Conservation (phyloP, 805 yeast genomes). For the Zygotorulaspora danielsina region DNA sequence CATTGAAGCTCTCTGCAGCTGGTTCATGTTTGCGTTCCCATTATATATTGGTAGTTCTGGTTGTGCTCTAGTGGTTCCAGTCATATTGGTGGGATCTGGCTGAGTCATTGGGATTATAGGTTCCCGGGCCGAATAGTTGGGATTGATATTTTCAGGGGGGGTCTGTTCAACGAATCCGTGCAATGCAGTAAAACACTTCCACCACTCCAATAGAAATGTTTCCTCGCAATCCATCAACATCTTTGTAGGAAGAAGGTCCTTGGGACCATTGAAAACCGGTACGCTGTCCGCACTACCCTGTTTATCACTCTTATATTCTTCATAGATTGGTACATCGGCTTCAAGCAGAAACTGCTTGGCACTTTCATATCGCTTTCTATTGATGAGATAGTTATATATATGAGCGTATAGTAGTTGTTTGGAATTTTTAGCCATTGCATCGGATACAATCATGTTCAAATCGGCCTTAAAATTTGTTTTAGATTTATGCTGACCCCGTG, state of each 20-base stretch:
- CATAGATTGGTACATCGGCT: conserved; percentile 40
- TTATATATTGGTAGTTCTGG: neutral
- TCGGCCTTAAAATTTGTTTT: conserved; percentile 5
- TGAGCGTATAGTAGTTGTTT: conserved; percentile 50
- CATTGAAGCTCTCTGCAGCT: neutral
- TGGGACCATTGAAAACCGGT: conserved; percentile 3
- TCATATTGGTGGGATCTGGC: neutral
- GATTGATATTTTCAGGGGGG: conserved; percentile 26
- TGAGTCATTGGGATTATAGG: conserved; percentile 20
- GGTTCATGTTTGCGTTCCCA: neutral
- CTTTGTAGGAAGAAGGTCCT: conserved; percentile 33
- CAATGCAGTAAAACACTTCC: conserved; percentile 49
- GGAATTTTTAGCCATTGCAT: conserved; percentile 45
- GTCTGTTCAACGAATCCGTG: conserved; percentile 42
- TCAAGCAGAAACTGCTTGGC: conserved; percentile 47
- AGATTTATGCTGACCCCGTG: conserved; percentile 17
- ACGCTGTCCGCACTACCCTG: conserved; percentile 3
- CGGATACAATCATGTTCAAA: conserved; percentile 36
- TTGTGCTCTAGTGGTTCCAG: conserved; percentile 1
- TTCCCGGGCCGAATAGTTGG: conserved; percentile 13
- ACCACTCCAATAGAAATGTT: conserved; percentile 53
- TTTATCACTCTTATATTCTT: conserved; percentile 6
- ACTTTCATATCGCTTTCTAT: conserved; percentile 46
- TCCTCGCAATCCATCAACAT: conserved; percentile 44
- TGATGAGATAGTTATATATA: conserved; percentile 46